A percentile compares a stretch with the other conserved stretches of the same genome.
Evolutionary conservation across 192 early-diverging fungal species (phyloP).

Genomic region (Phlyctochytrium arcticum): DNA sequence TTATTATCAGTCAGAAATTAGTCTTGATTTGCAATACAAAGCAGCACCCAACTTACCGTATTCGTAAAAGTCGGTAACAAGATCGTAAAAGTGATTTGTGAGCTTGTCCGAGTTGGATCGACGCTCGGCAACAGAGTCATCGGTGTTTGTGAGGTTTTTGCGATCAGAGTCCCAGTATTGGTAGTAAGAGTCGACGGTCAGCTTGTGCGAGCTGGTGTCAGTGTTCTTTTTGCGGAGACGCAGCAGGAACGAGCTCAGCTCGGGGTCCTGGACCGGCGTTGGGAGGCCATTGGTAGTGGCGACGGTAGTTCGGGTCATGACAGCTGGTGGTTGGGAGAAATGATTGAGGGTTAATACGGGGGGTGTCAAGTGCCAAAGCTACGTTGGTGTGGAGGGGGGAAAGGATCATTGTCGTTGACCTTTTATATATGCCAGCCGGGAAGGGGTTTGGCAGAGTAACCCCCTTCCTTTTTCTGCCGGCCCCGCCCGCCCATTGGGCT

Average conservation of each 20-base stretch:
- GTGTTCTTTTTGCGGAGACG: slow-evolving; percentile 47
- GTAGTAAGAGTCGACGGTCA: slow-evolving; percentile 43
- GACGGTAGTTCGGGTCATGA: slow-evolving; percentile 1
- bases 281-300: slow-evolving; percentile 6
- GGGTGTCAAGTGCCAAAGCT: background rate
- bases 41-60: slow-evolving; percentile 28
- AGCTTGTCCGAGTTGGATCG: slow-evolving; percentile 29
- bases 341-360: background rate
- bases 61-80: slow-evolving; percentile 55
- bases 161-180: slow-evolving; percentile 40
- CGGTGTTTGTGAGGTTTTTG: slow-evolving; percentile 24
- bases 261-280: slow-evolving; percentile 40
- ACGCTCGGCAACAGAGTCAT: slow-evolving; percentile 31
- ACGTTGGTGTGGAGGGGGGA: background rate
- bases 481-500: no score
- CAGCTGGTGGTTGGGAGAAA: background rate
- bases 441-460: background rate
- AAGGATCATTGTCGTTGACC: background rate
- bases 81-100: slow-evolving; percentile 51
- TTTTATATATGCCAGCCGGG: background rate
- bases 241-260: slow-evolving; percentile 32
- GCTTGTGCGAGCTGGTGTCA: slow-evolving; percentile 33
- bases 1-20: no score
- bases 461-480: no score
- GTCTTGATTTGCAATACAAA: background rate